A percentile compares a stretch with the other conserved stretches of the same genome.
These are phyloP conservation scores for Nitzschia sp. DNA, from an alignment of 108 stramenopile genomes.

Conservation along the genomic window DNA sequence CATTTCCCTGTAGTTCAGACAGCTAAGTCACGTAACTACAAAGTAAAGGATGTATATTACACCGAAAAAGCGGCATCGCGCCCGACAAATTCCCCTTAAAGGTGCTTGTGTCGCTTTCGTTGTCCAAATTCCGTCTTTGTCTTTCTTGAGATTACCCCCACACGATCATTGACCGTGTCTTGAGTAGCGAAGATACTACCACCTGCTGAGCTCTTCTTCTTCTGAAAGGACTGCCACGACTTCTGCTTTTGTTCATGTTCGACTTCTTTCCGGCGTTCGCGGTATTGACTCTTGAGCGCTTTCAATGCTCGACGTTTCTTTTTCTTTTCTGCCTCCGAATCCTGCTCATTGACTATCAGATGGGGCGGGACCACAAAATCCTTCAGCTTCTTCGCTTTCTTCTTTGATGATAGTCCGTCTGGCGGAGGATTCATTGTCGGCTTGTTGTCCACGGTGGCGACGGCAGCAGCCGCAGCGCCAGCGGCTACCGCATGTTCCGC, in stretches of 20 bases:
- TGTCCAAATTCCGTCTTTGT: conserved; percentile 60
- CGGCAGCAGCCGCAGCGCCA: conserved; percentile 1
- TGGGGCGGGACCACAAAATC: conserved; percentile 78
- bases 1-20: too few species aligned
- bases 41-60: too few species aligned
- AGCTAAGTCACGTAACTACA: too few species aligned
- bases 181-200: conserved; percentile 77
- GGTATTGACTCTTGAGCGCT: conserved; percentile 73
- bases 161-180: conserved; percentile 67
- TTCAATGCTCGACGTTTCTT: conserved; percentile 74
- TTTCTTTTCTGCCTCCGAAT: conserved; percentile 58
- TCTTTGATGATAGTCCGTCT: conserved; percentile 18
- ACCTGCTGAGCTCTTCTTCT: conserved; percentile 41
- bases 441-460: neutral
- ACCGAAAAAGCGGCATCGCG: too few species aligned
- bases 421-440: conserved; percentile 4
- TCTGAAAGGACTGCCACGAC: conserved; percentile 82
- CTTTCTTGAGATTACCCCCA: conserved; percentile 75
- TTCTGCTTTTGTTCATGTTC: conserved; percentile 72
- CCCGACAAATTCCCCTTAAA: too few species aligned
- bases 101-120: conserved; percentile 69
- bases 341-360: conserved; percentile 53
- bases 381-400: conserved; percentile 48
- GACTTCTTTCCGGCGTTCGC: conserved; percentile 64
- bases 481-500: conserved; percentile 9